These are phyloP conservation scores for Alternaria triticimaculans DNA, from an alignment of 2,329 filamentous ascomycete species.

Conservation along the genomic window DNA sequence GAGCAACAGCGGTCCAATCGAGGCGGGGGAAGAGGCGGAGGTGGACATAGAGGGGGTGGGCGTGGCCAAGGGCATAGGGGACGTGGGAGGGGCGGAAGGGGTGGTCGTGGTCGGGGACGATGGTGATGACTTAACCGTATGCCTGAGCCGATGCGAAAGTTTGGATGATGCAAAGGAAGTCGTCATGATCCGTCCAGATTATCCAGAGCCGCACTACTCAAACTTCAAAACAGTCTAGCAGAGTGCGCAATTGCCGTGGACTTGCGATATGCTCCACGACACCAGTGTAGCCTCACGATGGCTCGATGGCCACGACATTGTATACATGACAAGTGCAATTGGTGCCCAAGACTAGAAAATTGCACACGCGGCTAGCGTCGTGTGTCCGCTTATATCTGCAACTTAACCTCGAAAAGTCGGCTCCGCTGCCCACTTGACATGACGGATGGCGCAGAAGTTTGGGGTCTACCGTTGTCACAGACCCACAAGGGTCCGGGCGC, in stretches of 20 bases:
- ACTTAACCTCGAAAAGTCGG: conserved; percentile 7
- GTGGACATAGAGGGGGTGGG: conserved; percentile 36
- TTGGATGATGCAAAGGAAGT: neutral
- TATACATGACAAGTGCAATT: conserved; percentile 13
- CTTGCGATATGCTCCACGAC: neutral
- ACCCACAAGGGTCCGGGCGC: conserved; percentile 20
- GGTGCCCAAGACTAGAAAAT: conserved; percentile 10
- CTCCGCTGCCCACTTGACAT: conserved; percentile 22
- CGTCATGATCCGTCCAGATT: neutral
- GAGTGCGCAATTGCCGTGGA: neutral
- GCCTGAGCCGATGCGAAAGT: neutral
- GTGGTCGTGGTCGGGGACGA: conserved; percentile 35
- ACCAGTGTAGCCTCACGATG: neutral
- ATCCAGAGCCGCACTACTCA: neutral
- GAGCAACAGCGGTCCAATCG: conserved; percentile 36
- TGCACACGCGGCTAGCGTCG: conserved; percentile 27
- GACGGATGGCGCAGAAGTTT: conserved; percentile 23
- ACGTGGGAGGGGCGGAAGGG: conserved; percentile 17
- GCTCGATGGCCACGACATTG: conserved; percentile 2
- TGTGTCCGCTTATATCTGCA: conserved; percentile 11
- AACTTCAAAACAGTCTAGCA: neutral
- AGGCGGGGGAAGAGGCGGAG: conserved; percentile 37
- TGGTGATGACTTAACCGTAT: conserved; percentile 25
- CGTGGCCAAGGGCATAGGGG: conserved; percentile 26
- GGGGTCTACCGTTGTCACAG: conserved; percentile 16